Evolutionary conservation across 2,329 filamentous ascomycete species (phyloP).

Genomic region (Diplodia corticola): DNA sequence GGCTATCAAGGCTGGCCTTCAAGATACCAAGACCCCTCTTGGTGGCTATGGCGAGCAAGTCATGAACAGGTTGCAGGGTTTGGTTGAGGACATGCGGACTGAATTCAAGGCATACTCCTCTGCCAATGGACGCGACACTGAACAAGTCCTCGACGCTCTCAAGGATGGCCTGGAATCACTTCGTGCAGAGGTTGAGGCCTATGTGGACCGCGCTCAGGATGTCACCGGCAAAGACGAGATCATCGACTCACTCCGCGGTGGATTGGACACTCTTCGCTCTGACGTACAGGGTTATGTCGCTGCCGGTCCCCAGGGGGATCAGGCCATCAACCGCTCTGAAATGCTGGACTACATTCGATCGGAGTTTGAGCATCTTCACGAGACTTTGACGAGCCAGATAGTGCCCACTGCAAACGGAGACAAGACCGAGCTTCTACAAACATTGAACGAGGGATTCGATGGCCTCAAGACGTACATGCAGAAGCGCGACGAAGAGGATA

Average conservation of each 20-base stretch:
- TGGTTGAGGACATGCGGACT: slow-evolving; percentile 61
- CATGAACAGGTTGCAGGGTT: slow-evolving; percentile 58
- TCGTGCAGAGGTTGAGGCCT: slow-evolving; percentile 75
- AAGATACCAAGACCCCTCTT: slow-evolving; percentile 42
- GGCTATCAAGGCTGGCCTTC: slow-evolving; percentile 56
- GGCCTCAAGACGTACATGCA: slow-evolving; percentile 44
- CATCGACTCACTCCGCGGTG: slow-evolving; percentile 65
- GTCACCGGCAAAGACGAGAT: slow-evolving; percentile 75
- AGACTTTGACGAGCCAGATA: slow-evolving; percentile 55
- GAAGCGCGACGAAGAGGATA: slow-evolving; percentile 38
- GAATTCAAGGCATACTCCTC: slow-evolving; percentile 78
- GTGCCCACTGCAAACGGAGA: slow-evolving; percentile 28
- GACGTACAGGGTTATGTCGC: slow-evolving; percentile 58
- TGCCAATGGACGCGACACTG: slow-evolving; percentile 76
- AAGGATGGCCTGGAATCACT: slow-evolving; percentile 85
- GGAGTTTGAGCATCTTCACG: slow-evolving; percentile 64
- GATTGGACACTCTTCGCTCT: slow-evolving; percentile 64
- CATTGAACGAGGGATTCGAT: slow-evolving; percentile 43
- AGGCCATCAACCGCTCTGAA: slow-evolving; percentile 44
- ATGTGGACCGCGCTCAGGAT: slow-evolving; percentile 72
- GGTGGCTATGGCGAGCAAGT: slow-evolving; percentile 60
- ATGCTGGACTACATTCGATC: slow-evolving; percentile 53
- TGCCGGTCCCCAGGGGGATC: slow-evolving; percentile 45
- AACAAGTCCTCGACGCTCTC: slow-evolving; percentile 83
- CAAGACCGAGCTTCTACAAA: slow-evolving; percentile 43